phyloP scores from a whole-genome alignment of 2,329 filamentous ascomycete genomes.

The Phyllosticta capitalensis region DNA sequence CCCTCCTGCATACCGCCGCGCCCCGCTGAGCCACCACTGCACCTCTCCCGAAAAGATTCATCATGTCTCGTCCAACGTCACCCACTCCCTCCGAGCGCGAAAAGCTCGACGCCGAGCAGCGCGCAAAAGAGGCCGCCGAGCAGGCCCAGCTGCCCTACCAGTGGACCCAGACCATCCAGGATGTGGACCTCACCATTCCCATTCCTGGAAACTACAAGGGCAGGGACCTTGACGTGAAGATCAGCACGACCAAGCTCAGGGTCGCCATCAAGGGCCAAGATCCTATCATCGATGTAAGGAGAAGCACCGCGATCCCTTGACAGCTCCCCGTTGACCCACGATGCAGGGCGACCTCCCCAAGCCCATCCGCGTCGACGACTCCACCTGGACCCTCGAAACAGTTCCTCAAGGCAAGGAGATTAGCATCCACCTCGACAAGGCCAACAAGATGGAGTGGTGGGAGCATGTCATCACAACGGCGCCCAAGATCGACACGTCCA shows the following conservation, averaged over 20 bases:
- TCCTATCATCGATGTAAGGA: conserved; percentile 65
- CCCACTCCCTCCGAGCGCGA: conserved; percentile 46
- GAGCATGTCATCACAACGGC: conserved; percentile 77
- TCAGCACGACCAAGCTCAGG: conserved; percentile 68
- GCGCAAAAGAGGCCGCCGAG: conserved; percentile 71
- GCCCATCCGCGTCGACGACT: conserved; percentile 71
- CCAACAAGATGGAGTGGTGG: conserved; percentile 99
- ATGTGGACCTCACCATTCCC: conserved; percentile 69
- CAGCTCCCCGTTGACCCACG: conserved; percentile 10
- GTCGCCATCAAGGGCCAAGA: conserved; percentile 84
- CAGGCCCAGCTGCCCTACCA: conserved; percentile 91
- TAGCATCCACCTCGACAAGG: conserved; percentile 84
- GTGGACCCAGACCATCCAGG: conserved; percentile 88
- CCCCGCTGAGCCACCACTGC: background rate
- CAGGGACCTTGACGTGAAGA: conserved; percentile 69
- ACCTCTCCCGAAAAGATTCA: background rate
- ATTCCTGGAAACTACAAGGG: conserved; percentile 79
- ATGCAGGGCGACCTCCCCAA: conserved; percentile 74
- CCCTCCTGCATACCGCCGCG: conserved; percentile 1
- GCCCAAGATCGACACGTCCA: conserved; percentile 87
- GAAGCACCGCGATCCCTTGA: background rate
- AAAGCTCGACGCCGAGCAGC: conserved; percentile 47
- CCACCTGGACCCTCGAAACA: conserved; percentile 82
- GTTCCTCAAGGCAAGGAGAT: conserved; percentile 61
- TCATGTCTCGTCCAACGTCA: conserved; percentile 27